These are phyloP conservation scores for Dendryphion nanum DNA, from an alignment of 2,329 filamentous ascomycete genomes.

Conservation along the genomic window DNA sequence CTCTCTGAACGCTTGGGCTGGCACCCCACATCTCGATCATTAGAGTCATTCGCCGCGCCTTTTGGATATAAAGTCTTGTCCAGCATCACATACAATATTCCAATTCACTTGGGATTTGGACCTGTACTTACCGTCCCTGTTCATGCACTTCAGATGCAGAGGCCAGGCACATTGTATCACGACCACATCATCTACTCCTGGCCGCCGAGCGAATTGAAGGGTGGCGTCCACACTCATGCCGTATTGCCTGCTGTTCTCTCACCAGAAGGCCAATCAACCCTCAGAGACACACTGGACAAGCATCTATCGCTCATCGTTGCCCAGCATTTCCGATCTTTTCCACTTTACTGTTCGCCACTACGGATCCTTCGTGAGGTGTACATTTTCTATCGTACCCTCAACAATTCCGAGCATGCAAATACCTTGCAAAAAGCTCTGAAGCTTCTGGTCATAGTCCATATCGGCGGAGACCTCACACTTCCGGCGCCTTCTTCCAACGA, in stretches of 20 bases:
- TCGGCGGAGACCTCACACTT: slow-evolving; percentile 37
- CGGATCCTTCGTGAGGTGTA: slow-evolving; percentile 35
- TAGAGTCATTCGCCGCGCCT: slow-evolving; percentile 23
- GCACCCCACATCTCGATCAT: slow-evolving; percentile 32
- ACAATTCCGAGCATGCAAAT: slow-evolving; percentile 13
- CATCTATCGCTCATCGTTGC: slow-evolving; percentile 34
- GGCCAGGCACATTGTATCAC: slow-evolving; percentile 22
- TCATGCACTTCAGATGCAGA: slow-evolving; percentile 20
- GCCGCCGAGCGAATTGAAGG: slow-evolving; percentile 23
- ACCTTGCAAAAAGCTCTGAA: slow-evolving; percentile 37
- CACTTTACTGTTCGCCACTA: slow-evolving; percentile 32
- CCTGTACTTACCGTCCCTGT: slow-evolving; percentile 24
- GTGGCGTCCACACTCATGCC: slow-evolving; percentile 20
- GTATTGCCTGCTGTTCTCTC: slow-evolving; percentile 37
- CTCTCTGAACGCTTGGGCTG: slow-evolving; percentile 33
- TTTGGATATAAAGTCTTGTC: slow-evolving; percentile 14
- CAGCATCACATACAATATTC: slow-evolving; percentile 25
- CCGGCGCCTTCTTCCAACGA: slow-evolving; percentile 16
- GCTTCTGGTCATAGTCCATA: slow-evolving; percentile 39
- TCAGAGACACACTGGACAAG: slow-evolving; percentile 23
- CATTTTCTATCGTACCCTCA: slow-evolving; percentile 26
- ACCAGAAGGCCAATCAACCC: slow-evolving; percentile 11
- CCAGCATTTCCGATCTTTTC: slow-evolving; percentile 35
- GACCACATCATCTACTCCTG: slow-evolving; percentile 38
- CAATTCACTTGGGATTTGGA: slow-evolving; percentile 35